A percentile compares a stretch with the other conserved stretches of the same genome.
phyloP scores from a whole-genome alignment of 140 eudicot species.

The Flaveria floridana region DNA sequence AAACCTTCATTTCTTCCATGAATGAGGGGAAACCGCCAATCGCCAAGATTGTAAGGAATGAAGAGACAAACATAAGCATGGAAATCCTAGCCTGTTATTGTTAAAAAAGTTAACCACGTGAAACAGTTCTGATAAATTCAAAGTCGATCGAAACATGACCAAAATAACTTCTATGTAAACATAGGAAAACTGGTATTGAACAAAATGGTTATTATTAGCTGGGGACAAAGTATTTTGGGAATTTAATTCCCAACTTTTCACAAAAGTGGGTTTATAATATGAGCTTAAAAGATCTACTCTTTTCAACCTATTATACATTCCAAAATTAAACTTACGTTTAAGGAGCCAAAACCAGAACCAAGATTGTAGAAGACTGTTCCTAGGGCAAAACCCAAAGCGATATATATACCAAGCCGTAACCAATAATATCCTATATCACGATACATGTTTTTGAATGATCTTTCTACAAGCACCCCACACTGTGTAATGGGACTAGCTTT shows the following conservation, averaged over 20 bases:
- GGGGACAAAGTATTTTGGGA: no score
- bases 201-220: no score
- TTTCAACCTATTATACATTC: not conserved
- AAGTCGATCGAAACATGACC: no score
- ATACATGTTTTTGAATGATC: slow-evolving; percentile 61
- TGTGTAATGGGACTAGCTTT: slow-evolving; percentile 46
- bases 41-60: slow-evolving; percentile 56
- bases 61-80: slow-evolving; percentile 58
- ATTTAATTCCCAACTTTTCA: not conserved
- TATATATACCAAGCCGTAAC: slow-evolving; percentile 58
- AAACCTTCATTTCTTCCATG: slow-evolving; percentile 67
- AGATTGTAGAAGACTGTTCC: slow-evolving; percentile 53
- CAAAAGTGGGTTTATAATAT: not conserved
- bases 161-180: not conserved
- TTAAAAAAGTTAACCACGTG: not conserved
- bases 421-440: slow-evolving; percentile 77
- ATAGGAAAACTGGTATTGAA: not conserved
- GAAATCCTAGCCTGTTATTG: slow-evolving; percentile 51
- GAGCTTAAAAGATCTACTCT: not conserved
- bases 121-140: not conserved
- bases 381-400: slow-evolving; percentile 51
- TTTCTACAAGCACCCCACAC: slow-evolving; percentile 45
- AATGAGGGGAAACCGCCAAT: slow-evolving; percentile 73
- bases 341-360: slow-evolving; percentile 46
- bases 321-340: slow-evolving; percentile 41